phyloP scores from a whole-genome alignment of 2,329 filamentous ascomycete species.

The Chaetomiaceae sp. region DNA sequence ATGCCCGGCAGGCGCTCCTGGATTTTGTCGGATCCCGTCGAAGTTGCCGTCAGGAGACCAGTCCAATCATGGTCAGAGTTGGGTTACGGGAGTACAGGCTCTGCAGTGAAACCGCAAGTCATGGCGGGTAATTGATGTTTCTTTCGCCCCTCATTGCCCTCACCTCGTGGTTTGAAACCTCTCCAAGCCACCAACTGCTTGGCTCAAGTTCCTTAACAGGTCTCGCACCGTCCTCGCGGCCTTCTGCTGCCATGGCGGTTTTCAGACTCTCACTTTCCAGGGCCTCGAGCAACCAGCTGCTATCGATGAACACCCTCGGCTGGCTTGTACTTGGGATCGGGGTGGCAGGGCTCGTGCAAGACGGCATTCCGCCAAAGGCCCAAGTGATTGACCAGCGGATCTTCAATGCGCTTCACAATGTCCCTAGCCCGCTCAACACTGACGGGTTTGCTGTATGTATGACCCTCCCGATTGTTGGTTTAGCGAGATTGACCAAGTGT shows the following conservation, averaged over 20 bases:
- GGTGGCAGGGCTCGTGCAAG: not conserved
- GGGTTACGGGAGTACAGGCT: no score
- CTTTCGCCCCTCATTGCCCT: no score
- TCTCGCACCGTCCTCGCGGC: no score
- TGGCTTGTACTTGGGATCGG: not conserved
- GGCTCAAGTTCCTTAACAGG: no score
- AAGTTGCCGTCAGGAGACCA: no score
- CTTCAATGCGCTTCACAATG: constrained; percentile 40
- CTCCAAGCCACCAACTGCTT: no score
- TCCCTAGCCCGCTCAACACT: constrained; percentile 34
- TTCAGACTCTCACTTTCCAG: not conserved
- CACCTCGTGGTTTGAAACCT: no score
- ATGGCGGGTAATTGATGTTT: no score
- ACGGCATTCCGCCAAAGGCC: constrained; percentile 27
- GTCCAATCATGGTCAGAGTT: no score
- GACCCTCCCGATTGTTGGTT: not conserved
- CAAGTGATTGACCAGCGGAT: constrained; percentile 41
- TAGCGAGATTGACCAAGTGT: constrained; percentile 24
- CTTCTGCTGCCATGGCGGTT: not conserved
- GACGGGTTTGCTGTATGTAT: constrained; percentile 35
- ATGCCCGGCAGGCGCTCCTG: no score
- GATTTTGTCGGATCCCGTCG: no score
- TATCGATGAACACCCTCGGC: not conserved
- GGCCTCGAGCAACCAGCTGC: not conserved
- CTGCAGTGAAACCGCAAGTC: no score